Conservation (phyloP, 495 filamentous ascomycete genomes). For the Talaromyces borbonicus region DNA sequence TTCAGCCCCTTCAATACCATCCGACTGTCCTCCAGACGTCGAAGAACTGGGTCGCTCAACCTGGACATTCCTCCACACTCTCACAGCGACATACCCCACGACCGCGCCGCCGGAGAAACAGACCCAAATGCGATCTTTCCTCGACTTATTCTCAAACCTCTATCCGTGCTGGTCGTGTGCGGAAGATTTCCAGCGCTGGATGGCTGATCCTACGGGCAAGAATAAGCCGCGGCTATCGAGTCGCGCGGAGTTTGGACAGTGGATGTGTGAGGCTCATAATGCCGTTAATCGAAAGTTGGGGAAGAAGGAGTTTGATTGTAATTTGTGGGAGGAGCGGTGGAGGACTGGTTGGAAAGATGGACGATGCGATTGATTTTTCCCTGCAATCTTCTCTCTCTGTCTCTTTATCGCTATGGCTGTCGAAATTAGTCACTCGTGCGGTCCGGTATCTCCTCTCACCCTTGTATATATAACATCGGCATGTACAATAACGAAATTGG, state of each 20-base stretch:
- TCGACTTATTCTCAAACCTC: slow-evolving; percentile 65
- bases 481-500: neutral
- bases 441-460: neutral
- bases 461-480: slow-evolving; percentile 3
- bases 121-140: slow-evolving; percentile 64
- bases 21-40: slow-evolving; percentile 50
- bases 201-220: slow-evolving; percentile 47
- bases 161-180: slow-evolving; percentile 96
- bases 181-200: slow-evolving; percentile 80
- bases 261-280: slow-evolving; percentile 98
- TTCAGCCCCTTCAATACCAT: slow-evolving; percentile 13
- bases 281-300: slow-evolving; percentile 91
- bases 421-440: neutral
- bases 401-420: slow-evolving; percentile 2
- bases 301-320: slow-evolving; percentile 86
- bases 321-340: slow-evolving; percentile 90
- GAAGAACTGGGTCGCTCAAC: slow-evolving; percentile 73
- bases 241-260: slow-evolving; percentile 69
- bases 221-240: slow-evolving; percentile 60
- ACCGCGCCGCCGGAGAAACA: slow-evolving; percentile 56
- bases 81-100: slow-evolving; percentile 77
- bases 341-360: slow-evolving; percentile 90
- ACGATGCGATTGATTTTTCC: slow-evolving; percentile 34
- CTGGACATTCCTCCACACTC: slow-evolving; percentile 89
- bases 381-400: neutral